Evolutionary conservation across 306 rosid species (phyloP).

Genomic region (Medicago truncatula): DNA sequence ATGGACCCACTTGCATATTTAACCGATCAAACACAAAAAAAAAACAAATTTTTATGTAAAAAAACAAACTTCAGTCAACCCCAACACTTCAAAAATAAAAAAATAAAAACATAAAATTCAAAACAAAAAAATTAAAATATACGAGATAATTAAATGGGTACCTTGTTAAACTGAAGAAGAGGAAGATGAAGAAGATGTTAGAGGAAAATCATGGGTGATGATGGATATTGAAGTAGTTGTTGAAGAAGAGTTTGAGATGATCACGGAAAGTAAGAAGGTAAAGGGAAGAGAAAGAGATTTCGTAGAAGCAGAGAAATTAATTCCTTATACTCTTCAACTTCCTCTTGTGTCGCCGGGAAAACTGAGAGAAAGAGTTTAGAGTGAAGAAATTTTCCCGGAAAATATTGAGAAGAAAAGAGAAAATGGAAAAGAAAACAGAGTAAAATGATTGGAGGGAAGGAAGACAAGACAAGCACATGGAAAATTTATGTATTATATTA

Average conservation of each 20-base stretch:
- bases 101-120: constrained; percentile 7
- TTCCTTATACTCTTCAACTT: constrained; percentile 90
- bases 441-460: constrained; percentile 82
- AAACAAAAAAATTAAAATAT: neutral
- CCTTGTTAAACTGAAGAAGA: constrained; percentile 36
- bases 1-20: constrained; percentile 45
- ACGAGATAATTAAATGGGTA: constrained; percentile 15
- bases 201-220: constrained; percentile 43
- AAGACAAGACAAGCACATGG: constrained; percentile 48
- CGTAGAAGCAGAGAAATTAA: constrained; percentile 90
- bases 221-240: constrained; percentile 37
- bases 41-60: constrained; percentile 8
- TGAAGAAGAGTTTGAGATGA: constrained; percentile 41
- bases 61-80: constrained; percentile 38
- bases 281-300: constrained; percentile 49
- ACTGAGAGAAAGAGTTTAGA: constrained; percentile 54
- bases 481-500: constrained; percentile 11
- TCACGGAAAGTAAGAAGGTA: constrained; percentile 45
- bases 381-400: constrained; percentile 46
- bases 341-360: constrained; percentile 84
- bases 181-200: constrained; percentile 35
- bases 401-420: constrained; percentile 28
- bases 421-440: constrained; percentile 4
- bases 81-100: constrained; percentile 11
- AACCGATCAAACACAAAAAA: constrained; percentile 41